Evolutionary conservation across 495 filamentous ascomycete genomes (phyloP), one percentile per base, ranked within the genome.

Genomic region (Penicilliopsis zonata): DNA sequence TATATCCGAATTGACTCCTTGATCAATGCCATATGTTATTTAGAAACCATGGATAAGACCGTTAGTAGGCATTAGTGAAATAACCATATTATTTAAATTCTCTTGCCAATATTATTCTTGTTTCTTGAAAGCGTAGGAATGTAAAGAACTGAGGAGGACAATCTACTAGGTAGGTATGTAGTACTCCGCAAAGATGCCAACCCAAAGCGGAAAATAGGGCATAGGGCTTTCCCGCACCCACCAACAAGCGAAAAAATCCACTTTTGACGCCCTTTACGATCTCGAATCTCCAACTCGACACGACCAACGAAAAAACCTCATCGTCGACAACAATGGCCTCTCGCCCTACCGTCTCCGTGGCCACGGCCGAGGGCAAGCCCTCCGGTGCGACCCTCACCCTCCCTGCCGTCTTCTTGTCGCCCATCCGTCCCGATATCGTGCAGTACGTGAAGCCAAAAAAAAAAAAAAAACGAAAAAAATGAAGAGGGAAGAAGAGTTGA

Each of bases 361-460:
- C 93, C 69, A 71, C 74, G 58, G 83, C 82, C 60, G 86, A 93
- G 76, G 92, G 90, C 67, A 72, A 78, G 62, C 67, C 88, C 67
- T 80, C 77, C 68, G 80, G 81, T 56, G 72, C 75, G 52, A 87
- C 86, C 50, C 72, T 82, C 62, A 76, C 88, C 54, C 79, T 98
- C 41, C 90, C 90, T 48, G 71, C 81, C 56, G 90, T 98, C 64
- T 98, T 98, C 80, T 70, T 72, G 59, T 71, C 83, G 41, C 90
- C 92, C 39, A 96, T 98, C 72, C 92, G 90, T 63, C 84, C 85
- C 47, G 90, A 98, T 67, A 94, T 98, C 55, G 92, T 98, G 51
- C 90, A 96, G 76, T 80, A 82, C 59, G 67, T 36, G 28, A 36
- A 40, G 12, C 28, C 28, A 21, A 4, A 28, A 28, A 28, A 4